Conservation (phyloP, 2,329 filamentous ascomycete species). For the Monosporascus sp. region DNA sequence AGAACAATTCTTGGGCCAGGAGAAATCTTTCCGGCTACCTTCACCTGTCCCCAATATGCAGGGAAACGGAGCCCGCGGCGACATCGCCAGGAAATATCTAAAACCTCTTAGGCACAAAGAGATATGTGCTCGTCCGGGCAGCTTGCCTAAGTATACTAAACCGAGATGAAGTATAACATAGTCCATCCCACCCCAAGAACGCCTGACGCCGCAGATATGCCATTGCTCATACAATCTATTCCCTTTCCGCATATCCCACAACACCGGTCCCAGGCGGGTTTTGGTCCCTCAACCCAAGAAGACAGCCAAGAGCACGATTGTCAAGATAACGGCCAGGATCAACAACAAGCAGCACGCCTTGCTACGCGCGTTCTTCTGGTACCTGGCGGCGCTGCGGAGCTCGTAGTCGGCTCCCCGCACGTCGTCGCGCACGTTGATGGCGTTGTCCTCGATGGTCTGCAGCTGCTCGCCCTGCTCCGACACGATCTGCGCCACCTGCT, state of each 20-base stretch:
- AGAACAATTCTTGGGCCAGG: too few relatives aligned
- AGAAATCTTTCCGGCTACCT: too few relatives aligned
- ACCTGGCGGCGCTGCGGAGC: constrained; percentile 76
- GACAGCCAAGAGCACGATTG: constrained; percentile 83
- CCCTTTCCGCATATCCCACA: background rate
- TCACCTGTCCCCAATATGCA: too few relatives aligned
- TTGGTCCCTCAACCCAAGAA: constrained; percentile 57
- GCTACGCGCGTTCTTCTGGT: constrained; percentile 92
- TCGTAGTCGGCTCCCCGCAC: constrained; percentile 83
- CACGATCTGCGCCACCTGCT: constrained; percentile 97
- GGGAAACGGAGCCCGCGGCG: too few relatives aligned
- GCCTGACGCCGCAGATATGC: constrained; percentile 12
- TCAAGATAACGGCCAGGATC: constrained; percentile 81
- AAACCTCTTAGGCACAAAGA: constrained; percentile 7
- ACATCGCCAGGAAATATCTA: constrained; percentile 3
- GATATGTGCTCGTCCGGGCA: too few relatives aligned
- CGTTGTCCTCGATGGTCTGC: constrained; percentile 82
- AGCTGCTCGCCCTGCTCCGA: constrained; percentile 87
- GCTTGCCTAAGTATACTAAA: too few relatives aligned
- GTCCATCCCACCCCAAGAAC: constrained; percentile 3
- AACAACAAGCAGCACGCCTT: constrained; percentile 90
- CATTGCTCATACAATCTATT: background rate
- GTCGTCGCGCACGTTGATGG: constrained; percentile 75
- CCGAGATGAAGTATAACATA: background rate
- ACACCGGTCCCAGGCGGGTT: background rate